phyloP scores from a whole-genome alignment of 1,284 basidiomycete genomes.

The Ceratobasidium sp. region DNA sequence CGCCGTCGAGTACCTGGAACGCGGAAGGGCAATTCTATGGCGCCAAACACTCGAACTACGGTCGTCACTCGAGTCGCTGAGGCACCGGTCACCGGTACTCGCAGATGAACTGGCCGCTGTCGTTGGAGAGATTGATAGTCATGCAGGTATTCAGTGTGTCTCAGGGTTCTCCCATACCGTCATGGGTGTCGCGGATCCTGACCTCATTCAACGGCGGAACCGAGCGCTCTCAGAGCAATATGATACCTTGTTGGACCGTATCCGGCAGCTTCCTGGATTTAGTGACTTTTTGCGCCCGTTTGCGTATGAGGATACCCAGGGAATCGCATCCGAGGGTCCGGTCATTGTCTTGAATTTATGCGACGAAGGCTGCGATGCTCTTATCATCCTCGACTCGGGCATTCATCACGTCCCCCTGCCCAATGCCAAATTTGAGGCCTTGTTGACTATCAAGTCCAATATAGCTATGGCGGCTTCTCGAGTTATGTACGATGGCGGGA shows the following conservation, averaged over 20 bases:
- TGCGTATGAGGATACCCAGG: neutral
- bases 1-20: slow-evolving; percentile 35
- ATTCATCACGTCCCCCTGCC: slow-evolving; percentile 16
- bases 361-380: slow-evolving; percentile 27
- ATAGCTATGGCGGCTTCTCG: neutral
- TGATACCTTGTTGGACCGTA: slow-evolving; percentile 23
- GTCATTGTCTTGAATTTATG: slow-evolving; percentile 35
- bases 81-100: slow-evolving; percentile 2
- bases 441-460: neutral
- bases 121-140: slow-evolving; percentile 8
- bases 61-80: slow-evolving; percentile 5
- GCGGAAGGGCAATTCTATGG: slow-evolving; percentile 35
- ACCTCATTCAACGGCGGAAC: slow-evolving; percentile 6
- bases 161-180: neutral
- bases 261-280: slow-evolving; percentile 31
- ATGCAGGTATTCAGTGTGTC: slow-evolving; percentile 1
- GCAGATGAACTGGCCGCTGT: slow-evolving; percentile 16
- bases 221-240: slow-evolving; percentile 14
- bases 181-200: slow-evolving; percentile 5
- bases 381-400: slow-evolving; percentile 5
- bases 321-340: slow-evolving; percentile 27
- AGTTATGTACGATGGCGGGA: neutral
- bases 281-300: slow-evolving; percentile 23
- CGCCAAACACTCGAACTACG: slow-evolving; percentile 26
- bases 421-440: slow-evolving; percentile 2